Evolutionary conservation across 306 rosid species (phyloP), one percentile per base, ranked within the genome.

Genomic region (Cucumis melo): DNA sequence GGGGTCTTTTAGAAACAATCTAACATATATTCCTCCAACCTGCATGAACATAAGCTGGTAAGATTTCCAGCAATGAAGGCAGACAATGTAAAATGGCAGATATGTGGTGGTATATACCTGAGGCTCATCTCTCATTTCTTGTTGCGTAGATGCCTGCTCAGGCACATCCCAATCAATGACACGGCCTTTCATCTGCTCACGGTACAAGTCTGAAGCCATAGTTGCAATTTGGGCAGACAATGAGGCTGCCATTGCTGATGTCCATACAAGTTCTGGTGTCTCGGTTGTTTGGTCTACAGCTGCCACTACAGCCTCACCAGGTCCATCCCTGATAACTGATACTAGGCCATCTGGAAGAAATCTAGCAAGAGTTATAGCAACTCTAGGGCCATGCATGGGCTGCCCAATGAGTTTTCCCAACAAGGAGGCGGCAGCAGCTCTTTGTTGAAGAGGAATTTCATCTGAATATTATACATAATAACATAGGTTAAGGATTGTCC

Each of bases 231-330:
- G 99, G 34, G 97, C 97, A 78, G 99, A 89, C 77, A 94, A 82
- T 81, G 99, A 94, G 82, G 99, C 86, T 50, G 99, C 99, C 99
- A 94, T 94, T 7, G 99, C 99, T 46, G 95, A 96, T 4, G 99
- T 94, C 99, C 99, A 94, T 51, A 94, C 99, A 87, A 94, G 97
- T 82, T 94, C 99, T 71, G 99, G 99, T 60, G 99, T 94, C 86
- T 94, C 99, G 3, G 97, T 92, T 77, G 92, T 89, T 81, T 88
- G 97, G 82, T 94, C 99, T 68, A 94, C 91, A 78, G 90, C 82
- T 83, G 88, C 88, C 57, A 94, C 96, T 62, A 90, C 97, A 64
- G 96, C 93, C 90, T 94, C 99, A 65, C 99, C 99, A 78, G 99
- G 99, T 59, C 99, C 99, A 90, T 94, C 99, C 87, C 92, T 89